Base-by-base conservation (phyloP, 768 basidiomycete species). In the Podaxis pistillaris region DNA sequence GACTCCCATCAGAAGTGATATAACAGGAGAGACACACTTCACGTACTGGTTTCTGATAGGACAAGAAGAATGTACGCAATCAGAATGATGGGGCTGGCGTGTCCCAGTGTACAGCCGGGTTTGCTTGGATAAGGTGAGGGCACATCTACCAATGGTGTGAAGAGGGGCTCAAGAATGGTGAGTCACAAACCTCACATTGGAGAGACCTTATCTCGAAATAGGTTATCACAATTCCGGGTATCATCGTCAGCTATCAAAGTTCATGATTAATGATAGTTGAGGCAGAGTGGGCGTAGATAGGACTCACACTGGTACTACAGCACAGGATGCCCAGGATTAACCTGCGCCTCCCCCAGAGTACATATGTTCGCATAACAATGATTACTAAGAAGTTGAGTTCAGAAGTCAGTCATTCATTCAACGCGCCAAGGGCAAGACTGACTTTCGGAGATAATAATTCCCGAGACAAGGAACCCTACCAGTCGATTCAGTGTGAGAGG, bases 361-460 rank as follows among this genome's bases (percentile, higher is more conserved):
- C 80, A 59, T 79, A 79, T 7, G 79, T 81, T 5, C 79, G 78
- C 4, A 81, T 62, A 66, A 78, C 72, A 8, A 81, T 70, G 33
- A 80, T 77, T 5, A 67, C 76, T 80, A 58, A 4, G 7, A 15
- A 26, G 22, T 3, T 28, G 15, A 4, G 3, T 26, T 26, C 24
- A 26, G 24, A 26, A 17, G 13, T 41, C 13, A 41, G 4, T 26
- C 4, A 12, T 3, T 17, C 37, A 30, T n/a, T 26, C n/a, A n/a
- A 41, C 22, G 1, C 37, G 44, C 47, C 15, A 49, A 26, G 30
- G 37, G 53, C 26, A 57, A 22, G 2, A 56, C 67, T 3, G n/a
- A 76, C 77, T 66, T 73, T 80, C 78, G 0, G 77, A 77, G 4
- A 77, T 60, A 26, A 78, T 61, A 7, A 77, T 72, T 26, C 79